Base-by-base conservation (phyloP, 139 green algal species). In the Closterium sp. region DNA sequence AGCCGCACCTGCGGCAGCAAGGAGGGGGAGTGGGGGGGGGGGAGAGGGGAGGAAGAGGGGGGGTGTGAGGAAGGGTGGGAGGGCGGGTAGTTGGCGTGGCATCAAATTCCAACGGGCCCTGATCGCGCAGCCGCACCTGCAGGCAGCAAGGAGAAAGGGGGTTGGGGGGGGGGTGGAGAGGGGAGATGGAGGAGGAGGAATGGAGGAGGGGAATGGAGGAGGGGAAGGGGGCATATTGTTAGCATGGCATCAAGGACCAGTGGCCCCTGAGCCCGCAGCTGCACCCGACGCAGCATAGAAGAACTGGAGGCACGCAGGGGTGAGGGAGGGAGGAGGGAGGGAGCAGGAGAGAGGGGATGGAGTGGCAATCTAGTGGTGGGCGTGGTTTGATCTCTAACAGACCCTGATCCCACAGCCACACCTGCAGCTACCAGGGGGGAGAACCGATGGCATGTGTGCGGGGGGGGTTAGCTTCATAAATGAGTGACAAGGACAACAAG, bases 31-130 rank as follows among this genome's bases (percentile, higher is more conserved):
- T n/a, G n/a, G n/a, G n/a, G n/a, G n/a, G n/a, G n/a, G 93, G 94
- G 90, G 94, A 91, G 16, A 91, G 30, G 81, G 64, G 43, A 32
- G 92, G 92, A 10, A 91, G 91, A 16, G n/a, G n/a, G n/a, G n/a
- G n/a, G n/a, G n/a, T 89, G 94, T 85, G 94, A 91, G 16, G n/a
- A n/a, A 91, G 30, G 81, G 64, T 25, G 30, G 92, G 92, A 10
- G 84, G 91, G 3, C 91, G 10, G 5, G 69, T 34, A 2, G 33
- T 34, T 32, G 33, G 33, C 1, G 55, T 34, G 66, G 34, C 55
- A 32, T 94, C 91, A 28, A 94, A 93, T 5, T 94, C 91, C 28
- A 94, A 89, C 4, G 33, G n/a, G 30, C 90, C 90, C 30, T 92
- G 86, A 21, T 88, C 43, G 4, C 83, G 91, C 91, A 95, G 38